Base-by-base conservation (phyloP, 2,329 filamentous ascomycete genomes). In the Furcasterigmium sp. region DNA sequence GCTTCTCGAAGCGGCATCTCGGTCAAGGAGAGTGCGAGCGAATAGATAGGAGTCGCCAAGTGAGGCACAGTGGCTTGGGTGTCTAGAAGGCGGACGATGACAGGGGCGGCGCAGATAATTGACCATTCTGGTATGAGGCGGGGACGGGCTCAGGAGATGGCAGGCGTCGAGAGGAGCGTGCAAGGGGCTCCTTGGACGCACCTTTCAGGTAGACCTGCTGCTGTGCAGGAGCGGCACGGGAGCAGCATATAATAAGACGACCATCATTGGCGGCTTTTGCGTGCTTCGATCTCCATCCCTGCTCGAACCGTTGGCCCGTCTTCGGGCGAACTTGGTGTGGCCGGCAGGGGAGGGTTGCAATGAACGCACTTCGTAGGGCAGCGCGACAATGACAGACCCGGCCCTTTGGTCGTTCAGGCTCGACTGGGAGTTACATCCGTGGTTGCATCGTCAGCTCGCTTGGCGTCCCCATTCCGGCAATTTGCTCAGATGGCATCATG, bases 1-100 rank as follows among this genome's bases (percentile, higher is more conserved):
- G 32, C 32, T 35, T 35, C 32, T 35, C 32, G 32, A 35, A 35
- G 32, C n/a, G n/a, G 32, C 32, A 35, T 35, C 18, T 35, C 32
- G 17, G 32, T 35, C 32, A 17, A n/a, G 32, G 32, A 17, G 32
- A 26, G 23, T 11, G n/a, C n/a, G n/a, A n/a, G n/a, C n/a, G n/a
- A n/a, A n/a, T n/a, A n/a, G n/a, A n/a, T n/a, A n/a, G n/a, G n/a
- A n/a, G n/a, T n/a, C n/a, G n/a, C n/a, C n/a, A n/a, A n/a, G n/a
- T n/a, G n/a, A n/a, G n/a, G n/a, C n/a, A n/a, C n/a, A n/a, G n/a
- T n/a, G n/a, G n/a, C n/a, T n/a, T n/a, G n/a, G n/a, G n/a, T n/a
- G n/a, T n/a, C n/a, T n/a, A n/a, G n/a, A n/a, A n/a, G n/a, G n/a
- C n/a, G n/a, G n/a, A n/a, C n/a, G n/a, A n/a, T n/a, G n/a, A n/a